Evolutionary conservation across 441 rosid genomes (phyloP).

Genomic region (Euphorbia corollata): DNA sequence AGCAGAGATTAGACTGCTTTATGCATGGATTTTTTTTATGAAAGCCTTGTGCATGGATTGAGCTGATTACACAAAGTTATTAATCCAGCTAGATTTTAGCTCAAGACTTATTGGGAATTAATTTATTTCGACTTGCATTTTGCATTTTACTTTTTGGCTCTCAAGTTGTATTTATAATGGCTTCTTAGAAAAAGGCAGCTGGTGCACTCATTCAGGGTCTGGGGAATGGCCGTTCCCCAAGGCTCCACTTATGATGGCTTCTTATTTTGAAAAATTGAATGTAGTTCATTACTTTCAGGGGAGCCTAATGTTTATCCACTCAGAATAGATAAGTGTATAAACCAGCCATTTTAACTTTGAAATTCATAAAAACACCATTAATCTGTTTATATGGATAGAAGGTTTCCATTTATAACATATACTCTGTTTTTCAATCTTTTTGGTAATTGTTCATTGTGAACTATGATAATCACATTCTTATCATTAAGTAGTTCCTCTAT

Average conservation of each 20-base stretch:
- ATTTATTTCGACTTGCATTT: background rate
- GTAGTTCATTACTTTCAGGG: background rate
- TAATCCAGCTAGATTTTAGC: background rate
- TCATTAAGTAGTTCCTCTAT: conserved; percentile 1
- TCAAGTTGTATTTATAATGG: background rate
- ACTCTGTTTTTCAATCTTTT: background rate
- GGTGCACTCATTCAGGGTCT: too few relatives aligned
- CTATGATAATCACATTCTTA: conserved; percentile 6
- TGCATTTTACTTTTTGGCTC: background rate
- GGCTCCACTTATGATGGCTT: background rate
- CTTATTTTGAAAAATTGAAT: background rate
- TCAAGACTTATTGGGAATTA: background rate
- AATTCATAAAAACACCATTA: conserved; percentile 7
- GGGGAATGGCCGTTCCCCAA: too few relatives aligned
- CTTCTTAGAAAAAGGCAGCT: too few relatives aligned
- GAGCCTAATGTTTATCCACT: background rate
- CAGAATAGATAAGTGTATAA: background rate
- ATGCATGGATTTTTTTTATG: too few relatives aligned
- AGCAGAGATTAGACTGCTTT: background rate
- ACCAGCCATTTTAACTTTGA: background rate
- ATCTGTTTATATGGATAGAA: background rate
- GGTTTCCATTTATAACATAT: background rate
- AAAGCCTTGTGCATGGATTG: background rate
- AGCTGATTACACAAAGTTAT: background rate
- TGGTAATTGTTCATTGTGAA: background rate